phyloP scores from a whole-genome alignment of 345 rosid genomes.

The Rhodomyrtus tomentosa region DNA sequence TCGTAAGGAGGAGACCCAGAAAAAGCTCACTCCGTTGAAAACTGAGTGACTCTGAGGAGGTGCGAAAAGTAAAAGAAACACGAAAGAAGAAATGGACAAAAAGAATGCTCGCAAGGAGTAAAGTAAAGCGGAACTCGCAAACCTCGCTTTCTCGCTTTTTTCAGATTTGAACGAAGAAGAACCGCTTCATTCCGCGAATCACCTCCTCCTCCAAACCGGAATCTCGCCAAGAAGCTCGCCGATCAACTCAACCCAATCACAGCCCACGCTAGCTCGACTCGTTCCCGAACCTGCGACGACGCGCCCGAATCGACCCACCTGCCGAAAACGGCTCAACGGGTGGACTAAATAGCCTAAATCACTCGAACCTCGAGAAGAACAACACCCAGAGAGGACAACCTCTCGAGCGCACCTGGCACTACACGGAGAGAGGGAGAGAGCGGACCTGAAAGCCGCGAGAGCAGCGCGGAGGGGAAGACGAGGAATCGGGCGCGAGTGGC shows the following conservation, averaged over 20 bases:
- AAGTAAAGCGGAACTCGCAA: background rate
- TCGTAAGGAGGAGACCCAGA: background rate
- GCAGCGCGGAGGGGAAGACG: background rate
- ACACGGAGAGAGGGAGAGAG: too few species aligned
- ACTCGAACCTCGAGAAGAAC: background rate
- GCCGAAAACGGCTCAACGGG: background rate
- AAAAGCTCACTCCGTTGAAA: background rate
- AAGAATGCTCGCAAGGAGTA: background rate
- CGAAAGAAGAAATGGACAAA: background rate
- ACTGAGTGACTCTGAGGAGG: background rate
- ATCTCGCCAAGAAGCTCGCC: background rate
- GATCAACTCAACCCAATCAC: background rate
- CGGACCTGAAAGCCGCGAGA: too few species aligned
- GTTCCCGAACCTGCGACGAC: background rate
- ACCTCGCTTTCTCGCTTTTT: background rate
- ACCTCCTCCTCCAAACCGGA: background rate
- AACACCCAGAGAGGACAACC: too few species aligned
- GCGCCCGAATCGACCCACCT: background rate
- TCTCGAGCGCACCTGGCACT: background rate
- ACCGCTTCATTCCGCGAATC: background rate
- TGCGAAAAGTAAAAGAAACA: background rate
- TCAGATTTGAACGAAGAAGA: background rate
- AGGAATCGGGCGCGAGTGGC: background rate
- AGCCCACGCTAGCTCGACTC: background rate
- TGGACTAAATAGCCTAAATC: background rate